These are phyloP conservation scores for Phytophthora syringae DNA, from an alignment of 352 stramenopile species.

Conservation along the genomic window DNA sequence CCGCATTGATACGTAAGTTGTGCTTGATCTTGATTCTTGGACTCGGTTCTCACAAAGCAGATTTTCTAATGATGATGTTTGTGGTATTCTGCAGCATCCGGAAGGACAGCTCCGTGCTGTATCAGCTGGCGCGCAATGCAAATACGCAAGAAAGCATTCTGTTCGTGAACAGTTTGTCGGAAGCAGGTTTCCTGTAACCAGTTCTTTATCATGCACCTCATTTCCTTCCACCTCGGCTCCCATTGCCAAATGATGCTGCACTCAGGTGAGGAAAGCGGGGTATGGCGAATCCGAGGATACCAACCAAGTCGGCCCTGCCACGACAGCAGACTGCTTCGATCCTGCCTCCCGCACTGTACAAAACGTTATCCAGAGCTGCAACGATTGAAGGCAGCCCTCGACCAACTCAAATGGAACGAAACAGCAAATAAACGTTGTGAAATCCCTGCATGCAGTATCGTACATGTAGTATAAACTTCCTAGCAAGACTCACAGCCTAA, in stretches of 20 bases:
- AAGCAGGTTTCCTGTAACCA: slow-evolving; percentile 83
- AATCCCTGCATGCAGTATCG: slow-evolving; percentile 27
- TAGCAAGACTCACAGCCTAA: slow-evolving; percentile 9
- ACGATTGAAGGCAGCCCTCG: slow-evolving; percentile 31
- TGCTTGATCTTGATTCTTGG: background rate
- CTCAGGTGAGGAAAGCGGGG: slow-evolving; percentile 5
- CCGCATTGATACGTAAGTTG: slow-evolving; percentile 85
- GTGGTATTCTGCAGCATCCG: slow-evolving; percentile 58
- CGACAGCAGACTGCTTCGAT: slow-evolving; percentile 13
- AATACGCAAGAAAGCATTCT: slow-evolving; percentile 90
- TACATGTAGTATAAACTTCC: slow-evolving; percentile 25
- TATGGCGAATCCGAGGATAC: slow-evolving; percentile 1
- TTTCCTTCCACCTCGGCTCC: background rate
- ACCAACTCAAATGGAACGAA: slow-evolving; percentile 33
- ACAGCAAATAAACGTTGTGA: slow-evolving; percentile 36
- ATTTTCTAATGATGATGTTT: slow-evolving; percentile 15
- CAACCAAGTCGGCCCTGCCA: slow-evolving; percentile 18
- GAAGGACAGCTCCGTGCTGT: slow-evolving; percentile 85
- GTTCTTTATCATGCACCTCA: background rate
- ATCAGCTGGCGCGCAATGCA: slow-evolving; percentile 84
- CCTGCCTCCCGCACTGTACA: slow-evolving; percentile 30
- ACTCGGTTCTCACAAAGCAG: slow-evolving; percentile 7
- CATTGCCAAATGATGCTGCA: background rate
- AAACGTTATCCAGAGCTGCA: slow-evolving; percentile 36
- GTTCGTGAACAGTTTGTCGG: slow-evolving; percentile 90